These are phyloP conservation scores for Gaillardinia entomophila DNA, from an alignment of 805 yeast species.

Conservation along the genomic window DNA sequence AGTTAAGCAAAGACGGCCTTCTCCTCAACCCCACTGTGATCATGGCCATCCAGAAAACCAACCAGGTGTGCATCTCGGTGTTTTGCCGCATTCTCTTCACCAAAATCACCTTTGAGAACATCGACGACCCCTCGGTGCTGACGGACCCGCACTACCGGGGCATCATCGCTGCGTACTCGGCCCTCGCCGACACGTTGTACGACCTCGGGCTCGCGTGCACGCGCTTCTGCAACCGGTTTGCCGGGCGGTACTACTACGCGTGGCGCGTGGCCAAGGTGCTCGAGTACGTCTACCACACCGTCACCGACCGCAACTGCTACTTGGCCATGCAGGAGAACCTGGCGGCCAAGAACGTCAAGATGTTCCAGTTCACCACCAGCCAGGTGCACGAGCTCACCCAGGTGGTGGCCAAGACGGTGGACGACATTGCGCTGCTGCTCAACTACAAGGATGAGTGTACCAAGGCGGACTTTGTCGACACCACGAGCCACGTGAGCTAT, in stretches of 20 bases:
- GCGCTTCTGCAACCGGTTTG: background rate
- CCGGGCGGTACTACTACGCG: background rate
- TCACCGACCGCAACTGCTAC: background rate
- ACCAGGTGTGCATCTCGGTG: constrained; percentile 7
- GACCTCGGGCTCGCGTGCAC: background rate
- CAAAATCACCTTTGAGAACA: constrained; percentile 3
- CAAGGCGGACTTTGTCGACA: background rate
- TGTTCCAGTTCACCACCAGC: background rate
- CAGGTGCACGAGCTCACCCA: background rate
- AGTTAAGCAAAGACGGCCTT: constrained; percentile 5
- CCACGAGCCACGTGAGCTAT: background rate
- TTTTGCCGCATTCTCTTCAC: constrained; percentile 2
- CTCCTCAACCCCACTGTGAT: constrained; percentile 8
- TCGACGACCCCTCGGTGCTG: background rate
- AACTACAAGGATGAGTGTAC: background rate
- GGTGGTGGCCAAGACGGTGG: background rate
- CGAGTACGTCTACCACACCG: background rate
- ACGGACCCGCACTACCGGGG: background rate
- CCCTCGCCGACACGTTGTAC: background rate
- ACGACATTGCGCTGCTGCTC: background rate
- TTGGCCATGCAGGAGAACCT: background rate
- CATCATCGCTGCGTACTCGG: background rate
- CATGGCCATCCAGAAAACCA: constrained; percentile 8
- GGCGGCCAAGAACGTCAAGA: background rate
- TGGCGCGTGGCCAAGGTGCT: background rate